Conservation (phyloP, 371 early-diverging fungal species). For the Lichtheimia corymbifera region DNA sequence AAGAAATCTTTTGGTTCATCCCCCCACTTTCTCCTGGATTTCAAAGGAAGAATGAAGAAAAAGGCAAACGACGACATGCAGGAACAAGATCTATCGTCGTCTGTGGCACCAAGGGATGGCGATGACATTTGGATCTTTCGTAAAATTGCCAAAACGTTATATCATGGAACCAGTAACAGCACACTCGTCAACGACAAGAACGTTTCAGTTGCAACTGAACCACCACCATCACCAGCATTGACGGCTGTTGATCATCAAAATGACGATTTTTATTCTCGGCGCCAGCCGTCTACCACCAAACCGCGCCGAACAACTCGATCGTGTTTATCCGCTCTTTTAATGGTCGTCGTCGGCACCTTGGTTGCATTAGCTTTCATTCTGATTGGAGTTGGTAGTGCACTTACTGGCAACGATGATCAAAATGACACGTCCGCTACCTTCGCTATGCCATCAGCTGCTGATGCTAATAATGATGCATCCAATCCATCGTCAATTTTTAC, state of each 20-base stretch:
- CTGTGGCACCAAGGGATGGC: no score
- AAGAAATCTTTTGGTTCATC: no score
- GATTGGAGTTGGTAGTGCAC: slow-evolving; percentile 19
- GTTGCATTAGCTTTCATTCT: slow-evolving; percentile 17
- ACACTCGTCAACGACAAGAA: background rate
- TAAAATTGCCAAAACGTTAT: background rate
- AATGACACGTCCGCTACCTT: no score
- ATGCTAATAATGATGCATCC: no score
- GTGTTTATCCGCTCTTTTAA: slow-evolving; percentile 9
- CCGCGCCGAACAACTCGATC: background rate
- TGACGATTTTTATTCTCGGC: background rate
- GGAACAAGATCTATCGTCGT: no score
- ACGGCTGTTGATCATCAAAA: background rate
- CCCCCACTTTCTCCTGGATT: no score
- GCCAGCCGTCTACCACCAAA: background rate
- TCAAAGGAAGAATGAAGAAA: no score
- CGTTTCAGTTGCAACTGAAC: background rate
- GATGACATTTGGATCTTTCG: background rate
- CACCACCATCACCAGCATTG: background rate
- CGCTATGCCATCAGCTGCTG: no score
- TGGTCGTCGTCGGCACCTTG: slow-evolving; percentile 14
- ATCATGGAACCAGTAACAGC: background rate
- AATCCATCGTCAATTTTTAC: no score
- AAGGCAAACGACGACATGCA: no score
- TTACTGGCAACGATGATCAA: background rate